Evolutionary conservation across 768 basidiomycete species (phyloP), one percentile per base, ranked within the genome.

Genomic region (Macrolepiota dolichaula): DNA sequence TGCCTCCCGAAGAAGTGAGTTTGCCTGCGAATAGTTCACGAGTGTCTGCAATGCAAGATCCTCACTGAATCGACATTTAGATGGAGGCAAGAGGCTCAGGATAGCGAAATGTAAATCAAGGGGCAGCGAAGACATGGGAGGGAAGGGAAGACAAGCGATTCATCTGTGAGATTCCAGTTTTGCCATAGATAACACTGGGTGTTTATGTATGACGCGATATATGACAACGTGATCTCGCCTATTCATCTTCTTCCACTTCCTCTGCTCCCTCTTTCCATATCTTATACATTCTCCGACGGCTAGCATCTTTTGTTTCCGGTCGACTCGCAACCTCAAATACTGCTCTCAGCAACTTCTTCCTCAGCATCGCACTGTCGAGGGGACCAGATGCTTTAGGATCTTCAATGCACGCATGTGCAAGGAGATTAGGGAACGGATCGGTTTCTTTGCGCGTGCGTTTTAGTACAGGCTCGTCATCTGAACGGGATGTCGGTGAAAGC

Each of bases 261-360:
- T 83, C 83, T 37, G 77, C 79, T 51, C 76, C 77, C 36, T 82
- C 83, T 72, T 87, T 89, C 85, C 92, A 96, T 27, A 94, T 72
- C 4, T 80, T 80, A 70, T 95, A 96, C 75, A 98, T 81, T 77
- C 85, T 55, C 51, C 59, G 59, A 29, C 63, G 58, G 29, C 59
- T 64, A 24, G 58, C 40, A 42, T 64, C 63, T 32, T 60, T 59
- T 9, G 63, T 64, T n/a, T 88, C 85, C 62, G 85, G 78, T 38
- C 83, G 77, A 66, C 91, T 87, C 36, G 94, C 94, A 35, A 85
- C 74, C 17, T 87, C 82, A 68, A 96, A 96, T 47, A 96, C 65
- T 44, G 73, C 76, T 65, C 80, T 77, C 61, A 94, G 73, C 9
- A 96, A 64, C 51, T 76, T 79, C 61, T 78, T 81, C 63, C 80